Percentiles rank a stretch among this genome's conserved stretches.
Conservation (phyloP, 352 stramenopile species). For the Blastocystis sp. region DNA sequence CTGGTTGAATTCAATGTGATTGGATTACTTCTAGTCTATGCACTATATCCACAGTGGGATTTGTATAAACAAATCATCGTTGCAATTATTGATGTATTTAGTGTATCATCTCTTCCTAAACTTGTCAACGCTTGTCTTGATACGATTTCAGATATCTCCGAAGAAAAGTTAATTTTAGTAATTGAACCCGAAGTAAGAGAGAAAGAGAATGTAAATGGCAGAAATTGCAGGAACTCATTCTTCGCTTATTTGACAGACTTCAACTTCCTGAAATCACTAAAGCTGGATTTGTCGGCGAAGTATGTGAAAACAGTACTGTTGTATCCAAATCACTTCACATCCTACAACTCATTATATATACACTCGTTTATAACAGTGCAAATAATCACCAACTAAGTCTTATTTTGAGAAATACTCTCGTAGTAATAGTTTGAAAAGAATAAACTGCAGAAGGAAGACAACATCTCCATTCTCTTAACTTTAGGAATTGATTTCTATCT, state of each 20-base stretch:
- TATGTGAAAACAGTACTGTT: conserved; percentile 1
- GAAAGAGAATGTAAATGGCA: background rate
- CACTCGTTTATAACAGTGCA: conserved; percentile 42
- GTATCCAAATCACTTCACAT: conserved; percentile 18
- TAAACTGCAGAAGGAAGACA: conserved; percentile 21
- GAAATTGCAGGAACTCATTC: background rate
- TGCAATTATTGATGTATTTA: background rate
- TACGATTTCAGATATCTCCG: background rate
- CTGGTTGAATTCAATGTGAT: background rate
- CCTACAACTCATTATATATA: conserved; percentile 1
- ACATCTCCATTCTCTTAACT: conserved; percentile 44
- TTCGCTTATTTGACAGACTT: conserved; percentile 26
- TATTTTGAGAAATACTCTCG: conserved; percentile 29
- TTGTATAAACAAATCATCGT: background rate
- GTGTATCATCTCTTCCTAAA: background rate
- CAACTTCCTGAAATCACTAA: conserved; percentile 6
- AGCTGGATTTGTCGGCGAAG: background rate
- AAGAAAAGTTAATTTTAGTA: background rate
- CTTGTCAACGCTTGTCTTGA: background rate
- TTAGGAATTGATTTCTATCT: conserved; percentile 36
- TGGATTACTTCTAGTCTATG: background rate
- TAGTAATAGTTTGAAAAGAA: background rate
- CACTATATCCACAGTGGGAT: conserved; percentile 40
- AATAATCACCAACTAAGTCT: conserved; percentile 27
- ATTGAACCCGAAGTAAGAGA: background rate